Conservation (phyloP, 768 basidiomycete species). For the Cystobasidium tubakii region DNA sequence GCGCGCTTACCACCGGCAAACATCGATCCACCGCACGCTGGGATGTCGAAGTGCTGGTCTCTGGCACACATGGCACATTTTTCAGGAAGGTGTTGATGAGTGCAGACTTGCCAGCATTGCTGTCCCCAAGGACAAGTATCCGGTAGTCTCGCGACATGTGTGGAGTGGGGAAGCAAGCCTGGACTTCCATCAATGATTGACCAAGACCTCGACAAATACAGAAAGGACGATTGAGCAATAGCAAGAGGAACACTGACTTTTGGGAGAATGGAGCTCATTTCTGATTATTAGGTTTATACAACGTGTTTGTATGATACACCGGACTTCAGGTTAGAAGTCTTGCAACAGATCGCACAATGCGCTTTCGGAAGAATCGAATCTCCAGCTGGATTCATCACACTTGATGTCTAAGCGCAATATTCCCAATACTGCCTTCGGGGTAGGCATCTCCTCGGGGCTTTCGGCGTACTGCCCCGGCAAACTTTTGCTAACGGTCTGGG, state of each 20-base stretch:
- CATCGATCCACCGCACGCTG: not conserved
- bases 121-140: conserved; percentile 22
- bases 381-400: not conserved
- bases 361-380: not conserved
- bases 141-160: conserved; percentile 23
- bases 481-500: not conserved
- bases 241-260: too few relatives aligned
- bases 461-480: not conserved
- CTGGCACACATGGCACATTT: conserved; percentile 3
- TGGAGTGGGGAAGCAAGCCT: not conserved
- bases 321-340: not conserved
- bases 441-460: not conserved
- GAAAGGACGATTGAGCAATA: too few relatives aligned
- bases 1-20: conserved; percentile 28
- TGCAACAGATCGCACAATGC: conserved; percentile 6
- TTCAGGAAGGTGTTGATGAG: conserved; percentile 33
- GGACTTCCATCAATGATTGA: not conserved
- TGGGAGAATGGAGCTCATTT: too few relatives aligned
- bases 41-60: not conserved
- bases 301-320: not conserved
- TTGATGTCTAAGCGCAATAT: not conserved
- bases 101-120: conserved; percentile 17
- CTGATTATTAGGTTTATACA: not conserved
- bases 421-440: not conserved
- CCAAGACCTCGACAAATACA: too few relatives aligned